Evolutionary conservation across 192 early-diverging fungal genomes (phyloP), one percentile per base, ranked within the genome.

Genomic region (Umbelopsis sp.): DNA sequence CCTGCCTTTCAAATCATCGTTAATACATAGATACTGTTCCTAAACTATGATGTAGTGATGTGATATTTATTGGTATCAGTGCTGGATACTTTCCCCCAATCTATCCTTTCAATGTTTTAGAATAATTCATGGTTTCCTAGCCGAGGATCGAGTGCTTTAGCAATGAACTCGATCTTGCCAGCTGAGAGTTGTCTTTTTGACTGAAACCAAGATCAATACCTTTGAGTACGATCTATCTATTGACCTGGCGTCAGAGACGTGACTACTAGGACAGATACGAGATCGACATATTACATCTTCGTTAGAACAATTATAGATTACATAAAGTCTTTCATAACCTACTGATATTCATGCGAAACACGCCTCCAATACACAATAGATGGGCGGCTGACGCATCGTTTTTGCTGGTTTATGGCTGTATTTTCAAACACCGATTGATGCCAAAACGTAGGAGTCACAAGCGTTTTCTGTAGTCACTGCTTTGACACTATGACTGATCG

Each of bases 91-190:
- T n/a, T n/a, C n/a, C n/a, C n/a, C n/a, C n/a, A n/a, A n/a, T n/a
- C n/a, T n/a, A n/a, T n/a, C n/a, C n/a, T n/a, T n/a, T n/a, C n/a
- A n/a, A n/a, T n/a, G n/a, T n/a, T 49, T 49, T 49, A 1, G 20
- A 9, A 49, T 21, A 17, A 4, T 49, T n/a, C 31, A 62, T 62
- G 56, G 56, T 62, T 62, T 62, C 56, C 56, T 34, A 62, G 56
- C 56, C 56, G 31, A 62, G 56, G 56, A 62, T 62, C 56, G 56
- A 62, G 56, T 62, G 31, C 56, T 62, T 62, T 32, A 62, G 56
- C 31, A 34, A 62, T 62, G 56, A 62, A 36, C 56, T 62, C 56
- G 56, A 32, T 62, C 31, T 34, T 62, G 56, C 56, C 56, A 62
- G 56, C 56, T 62, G 56, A 62, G 56, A 62, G 26, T 17, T 62